Evolutionary conservation across 2,329 filamentous ascomycete species (phyloP), one percentile per base, ranked within the genome.

Genomic region (Corinectria fuckeliana): DNA sequence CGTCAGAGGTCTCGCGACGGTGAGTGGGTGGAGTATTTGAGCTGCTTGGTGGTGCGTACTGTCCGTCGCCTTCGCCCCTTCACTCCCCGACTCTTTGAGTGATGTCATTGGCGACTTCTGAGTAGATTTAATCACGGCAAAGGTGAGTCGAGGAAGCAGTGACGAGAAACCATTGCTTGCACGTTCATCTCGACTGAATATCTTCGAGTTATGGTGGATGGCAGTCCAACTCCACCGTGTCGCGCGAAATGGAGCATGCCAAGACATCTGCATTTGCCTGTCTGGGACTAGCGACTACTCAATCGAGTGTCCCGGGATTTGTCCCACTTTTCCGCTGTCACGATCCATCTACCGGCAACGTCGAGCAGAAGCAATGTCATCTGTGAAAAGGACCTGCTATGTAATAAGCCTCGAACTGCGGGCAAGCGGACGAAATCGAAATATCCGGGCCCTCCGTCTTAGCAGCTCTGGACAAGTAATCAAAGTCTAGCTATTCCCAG

Each of bases 221-320:
- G n/a, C 16, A 36, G 32, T 25, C 30, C 13, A 11, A 30, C 8
- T 28, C 28, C 13, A 11, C 21, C 28, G 34, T 34, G 23, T 20
- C 14, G 48, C 25, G 6, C 26, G 38, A 16, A 25, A 8, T 14
- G 5, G 5, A 28, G 0, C 8, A 16, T 54, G 51, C 51, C 51
- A 54, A 54, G 51, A 32, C 39, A 20, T 47, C 11, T 14, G n/a
- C 41, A 47, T 54, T 54, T 54, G 11, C 51, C 51, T 5, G 6
- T 47, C 28, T 28, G 2, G 21, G 28, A 54, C 20, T 54, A 47
- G 51, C 25, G 6, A 4, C 10, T 10, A 13, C 13, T n/a, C 11
- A 23, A 36, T 36, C 18, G 9, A 20, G 13, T 13, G 10, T 5
- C 18, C 11, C 30, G 45, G 28, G 9, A 4, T 1, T 3, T 18